phyloP scores from a whole-genome alignment of 495 filamentous ascomycete genomes.

The Hypomontagnella submonticulosa region DNA sequence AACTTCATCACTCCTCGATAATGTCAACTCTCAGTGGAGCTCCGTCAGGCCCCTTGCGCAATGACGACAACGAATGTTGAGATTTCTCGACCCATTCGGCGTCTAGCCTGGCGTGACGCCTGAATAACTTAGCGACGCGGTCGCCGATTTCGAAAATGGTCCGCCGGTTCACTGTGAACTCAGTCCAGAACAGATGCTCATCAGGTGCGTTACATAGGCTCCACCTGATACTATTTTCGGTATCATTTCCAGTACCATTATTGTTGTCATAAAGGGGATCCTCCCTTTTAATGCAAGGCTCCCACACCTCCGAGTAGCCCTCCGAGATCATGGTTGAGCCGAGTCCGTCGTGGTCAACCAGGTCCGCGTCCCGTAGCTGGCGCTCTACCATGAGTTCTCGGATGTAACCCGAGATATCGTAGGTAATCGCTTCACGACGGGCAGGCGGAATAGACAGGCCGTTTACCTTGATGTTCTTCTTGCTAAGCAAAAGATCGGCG shows the following conservation, averaged over 20 bases:
- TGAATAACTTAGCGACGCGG: slow-evolving; percentile 43
- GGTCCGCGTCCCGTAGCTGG: slow-evolving; percentile 46
- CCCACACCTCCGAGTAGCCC: slow-evolving; percentile 45
- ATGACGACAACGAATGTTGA: slow-evolving; percentile 20
- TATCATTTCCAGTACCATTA: background rate
- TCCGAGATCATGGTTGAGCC: slow-evolving; percentile 35
- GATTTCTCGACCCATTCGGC: slow-evolving; percentile 26
- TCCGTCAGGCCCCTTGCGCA: slow-evolving; percentile 16
- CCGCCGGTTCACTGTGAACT: slow-evolving; percentile 46
- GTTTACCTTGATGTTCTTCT: slow-evolving; percentile 17
- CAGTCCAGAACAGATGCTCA: slow-evolving; percentile 51
- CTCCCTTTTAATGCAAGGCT: slow-evolving; percentile 40
- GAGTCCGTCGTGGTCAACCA: slow-evolving; percentile 47
- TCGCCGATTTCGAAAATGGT: slow-evolving; percentile 49
- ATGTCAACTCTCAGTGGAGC: slow-evolving; percentile 6
- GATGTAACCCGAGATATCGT: slow-evolving; percentile 45
- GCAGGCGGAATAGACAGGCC: slow-evolving; percentile 17
- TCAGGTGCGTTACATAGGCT: slow-evolving; percentile 44
- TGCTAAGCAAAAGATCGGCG: slow-evolving; percentile 26
- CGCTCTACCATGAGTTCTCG: slow-evolving; percentile 48
- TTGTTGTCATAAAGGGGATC: background rate
- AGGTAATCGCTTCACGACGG: slow-evolving; percentile 45
- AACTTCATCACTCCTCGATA: background rate
- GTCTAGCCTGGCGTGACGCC: slow-evolving; percentile 37
- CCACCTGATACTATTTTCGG: background rate